These are phyloP conservation scores for Collybiopsis luxurians DNA, from an alignment of 768 basidiomycete species.

Conservation along the genomic window DNA sequence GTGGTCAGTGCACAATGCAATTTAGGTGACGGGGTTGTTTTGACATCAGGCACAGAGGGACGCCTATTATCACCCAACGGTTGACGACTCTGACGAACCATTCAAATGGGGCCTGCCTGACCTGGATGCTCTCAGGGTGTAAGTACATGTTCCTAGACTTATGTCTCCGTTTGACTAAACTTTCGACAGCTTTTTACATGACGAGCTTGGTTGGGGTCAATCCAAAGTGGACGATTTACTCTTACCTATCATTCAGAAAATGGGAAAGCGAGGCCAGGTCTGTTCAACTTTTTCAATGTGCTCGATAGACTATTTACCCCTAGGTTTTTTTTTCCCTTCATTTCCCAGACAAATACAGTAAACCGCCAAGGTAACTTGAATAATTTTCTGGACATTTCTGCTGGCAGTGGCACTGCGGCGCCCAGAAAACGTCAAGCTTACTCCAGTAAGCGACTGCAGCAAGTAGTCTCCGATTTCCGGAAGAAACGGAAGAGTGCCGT, in stretches of 20 bases:
- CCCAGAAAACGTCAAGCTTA: conserved; percentile 83
- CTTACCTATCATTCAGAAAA: conserved; percentile 88
- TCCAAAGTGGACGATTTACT: conserved; percentile 86
- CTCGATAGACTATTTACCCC: not conserved
- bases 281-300: conserved; percentile 12
- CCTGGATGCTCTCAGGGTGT: conserved; percentile 87
- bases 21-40: not conserved
- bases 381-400: conserved; percentile 69
- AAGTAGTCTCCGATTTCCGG: conserved; percentile 80
- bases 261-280: conserved; percentile 80
- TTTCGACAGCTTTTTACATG: conserved; percentile 55
- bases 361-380: conserved; percentile 80
- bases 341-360: conserved; percentile 49
- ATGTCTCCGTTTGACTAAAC: conserved; percentile 7
- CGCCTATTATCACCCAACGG: conserved; percentile 89
- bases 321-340: too few species aligned
- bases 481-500: conserved; percentile 43
- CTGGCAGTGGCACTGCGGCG: conserved; percentile 66
- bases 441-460: conserved; percentile 81
- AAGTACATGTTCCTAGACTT: conserved; percentile 20
- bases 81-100: conserved; percentile 88
- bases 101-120: conserved; percentile 99
- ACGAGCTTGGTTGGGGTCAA: conserved; percentile 81
- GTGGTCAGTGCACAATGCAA: conserved; percentile 55
- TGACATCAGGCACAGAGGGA: conserved; percentile 55